Conservation (phyloP, 345 rosid genomes). For the Pistacia integerrima region DNA sequence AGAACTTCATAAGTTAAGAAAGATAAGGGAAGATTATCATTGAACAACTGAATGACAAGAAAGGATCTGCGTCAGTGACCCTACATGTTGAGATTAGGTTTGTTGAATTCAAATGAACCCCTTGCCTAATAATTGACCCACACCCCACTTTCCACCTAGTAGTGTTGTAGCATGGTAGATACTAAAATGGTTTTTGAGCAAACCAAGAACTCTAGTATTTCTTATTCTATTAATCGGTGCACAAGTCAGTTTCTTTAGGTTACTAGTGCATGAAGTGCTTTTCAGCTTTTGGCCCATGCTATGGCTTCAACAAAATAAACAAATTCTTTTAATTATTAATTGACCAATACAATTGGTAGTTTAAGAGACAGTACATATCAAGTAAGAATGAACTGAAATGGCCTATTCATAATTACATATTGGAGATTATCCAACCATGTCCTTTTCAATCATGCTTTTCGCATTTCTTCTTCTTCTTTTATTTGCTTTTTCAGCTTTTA, state of each 20-base stretch:
- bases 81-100: not conserved
- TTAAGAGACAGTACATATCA: not conserved
- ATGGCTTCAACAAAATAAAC: not conserved
- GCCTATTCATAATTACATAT: not conserved
- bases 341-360: not conserved
- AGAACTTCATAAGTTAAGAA: not conserved
- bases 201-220: not conserved
- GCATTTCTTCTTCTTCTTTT: not conserved
- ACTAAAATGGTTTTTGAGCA: slow-evolving; percentile 3
- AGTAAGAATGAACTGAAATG: not conserved
- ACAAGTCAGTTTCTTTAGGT: not conserved
- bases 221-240: not conserved
- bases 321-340: not conserved
- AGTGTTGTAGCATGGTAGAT: not conserved
- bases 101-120: not conserved
- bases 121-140: not conserved
- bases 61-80: not conserved
- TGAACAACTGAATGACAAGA: not conserved
- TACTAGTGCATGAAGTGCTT: not conserved
- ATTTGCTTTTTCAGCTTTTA: not conserved
- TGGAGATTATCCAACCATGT: not conserved
- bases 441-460: not conserved
- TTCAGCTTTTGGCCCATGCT: not conserved
- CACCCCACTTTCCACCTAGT: not conserved
- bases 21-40: not conserved